These are phyloP conservation scores for Violaceomyces palustris DNA, from an alignment of 1,284 basidiomycete species.

Conservation along the genomic window DNA sequence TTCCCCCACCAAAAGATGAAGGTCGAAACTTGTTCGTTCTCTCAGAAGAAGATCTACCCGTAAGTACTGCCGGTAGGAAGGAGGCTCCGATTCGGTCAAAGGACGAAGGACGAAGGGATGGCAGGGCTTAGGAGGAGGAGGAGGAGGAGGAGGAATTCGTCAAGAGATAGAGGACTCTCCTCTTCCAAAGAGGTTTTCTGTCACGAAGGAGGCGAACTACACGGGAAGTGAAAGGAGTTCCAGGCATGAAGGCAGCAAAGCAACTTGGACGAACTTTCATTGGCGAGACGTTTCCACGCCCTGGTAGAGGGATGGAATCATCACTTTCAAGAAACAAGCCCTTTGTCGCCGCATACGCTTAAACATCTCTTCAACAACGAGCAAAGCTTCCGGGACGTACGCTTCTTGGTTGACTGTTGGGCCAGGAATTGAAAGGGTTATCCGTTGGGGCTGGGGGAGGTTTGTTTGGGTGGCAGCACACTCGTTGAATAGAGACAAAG, in stretches of 20 bases:
- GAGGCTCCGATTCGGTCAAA: neutral
- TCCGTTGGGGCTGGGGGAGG: neutral
- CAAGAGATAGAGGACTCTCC: neutral
- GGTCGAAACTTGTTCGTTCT: slow-evolving; percentile 53
- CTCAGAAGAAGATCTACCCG: slow-evolving; percentile 53
- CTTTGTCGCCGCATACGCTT: no score
- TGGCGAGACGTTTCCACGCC: no score
- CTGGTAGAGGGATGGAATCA: no score
- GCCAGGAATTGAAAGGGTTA: neutral
- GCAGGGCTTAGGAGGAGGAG: neutral
- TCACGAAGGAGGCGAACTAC: no score
- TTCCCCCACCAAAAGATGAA: slow-evolving; percentile 42
- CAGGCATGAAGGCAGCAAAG: no score
- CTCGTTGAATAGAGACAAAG: neutral
- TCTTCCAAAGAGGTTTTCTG: neutral
- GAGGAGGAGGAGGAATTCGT: neutral
- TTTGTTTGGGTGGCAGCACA: neutral
- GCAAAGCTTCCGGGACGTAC: neutral
- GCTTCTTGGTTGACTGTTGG: neutral
- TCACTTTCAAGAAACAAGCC: no score
- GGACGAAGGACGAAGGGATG: slow-evolving; percentile 4
- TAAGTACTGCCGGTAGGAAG: slow-evolving; percentile 30
- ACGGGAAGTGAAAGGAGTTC: no score
- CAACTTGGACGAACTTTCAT: no score
- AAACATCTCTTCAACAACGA: no score